Evolutionary conservation across 345 rosid species (phyloP).

Genomic region (Citrus sp.): DNA sequence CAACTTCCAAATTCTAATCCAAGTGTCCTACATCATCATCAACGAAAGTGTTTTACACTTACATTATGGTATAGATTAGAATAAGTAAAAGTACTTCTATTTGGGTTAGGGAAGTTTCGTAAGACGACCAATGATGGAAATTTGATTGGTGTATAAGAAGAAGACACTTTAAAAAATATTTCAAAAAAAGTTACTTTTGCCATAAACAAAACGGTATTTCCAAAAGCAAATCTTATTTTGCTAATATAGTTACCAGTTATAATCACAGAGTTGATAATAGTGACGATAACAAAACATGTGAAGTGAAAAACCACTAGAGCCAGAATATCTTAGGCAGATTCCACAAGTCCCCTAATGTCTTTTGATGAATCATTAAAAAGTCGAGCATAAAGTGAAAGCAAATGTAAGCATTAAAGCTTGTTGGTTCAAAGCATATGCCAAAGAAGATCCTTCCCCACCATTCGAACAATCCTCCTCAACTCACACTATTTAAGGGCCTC

Average conservation of each 20-base stretch:
- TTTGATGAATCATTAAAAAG: background rate
- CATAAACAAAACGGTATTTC: too few relatives aligned
- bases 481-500: background rate
- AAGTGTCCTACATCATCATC: background rate
- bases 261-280: too few relatives aligned
- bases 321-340: slow-evolving; percentile 26
- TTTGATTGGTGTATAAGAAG: too few relatives aligned
- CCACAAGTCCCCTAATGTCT: slow-evolving; percentile 21
- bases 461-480: background rate
- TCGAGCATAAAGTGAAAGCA: slow-evolving; percentile 8
- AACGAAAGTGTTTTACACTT: background rate
- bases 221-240: background rate
- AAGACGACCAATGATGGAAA: too few relatives aligned
- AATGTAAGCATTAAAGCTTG: background rate
- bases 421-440: slow-evolving; percentile 34
- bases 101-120: too few relatives aligned
- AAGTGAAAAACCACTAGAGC: background rate
- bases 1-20: too few relatives aligned
- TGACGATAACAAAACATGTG: background rate
- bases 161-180: too few relatives aligned
- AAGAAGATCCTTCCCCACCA: slow-evolving; percentile 37
- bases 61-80: background rate
- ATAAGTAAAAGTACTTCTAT: background rate
- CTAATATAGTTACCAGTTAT: too few relatives aligned
- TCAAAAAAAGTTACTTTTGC: background rate